Base-by-base conservation (phyloP, 2,329 filamentous ascomycete genomes). In the Paecilomyces niveus region DNA sequence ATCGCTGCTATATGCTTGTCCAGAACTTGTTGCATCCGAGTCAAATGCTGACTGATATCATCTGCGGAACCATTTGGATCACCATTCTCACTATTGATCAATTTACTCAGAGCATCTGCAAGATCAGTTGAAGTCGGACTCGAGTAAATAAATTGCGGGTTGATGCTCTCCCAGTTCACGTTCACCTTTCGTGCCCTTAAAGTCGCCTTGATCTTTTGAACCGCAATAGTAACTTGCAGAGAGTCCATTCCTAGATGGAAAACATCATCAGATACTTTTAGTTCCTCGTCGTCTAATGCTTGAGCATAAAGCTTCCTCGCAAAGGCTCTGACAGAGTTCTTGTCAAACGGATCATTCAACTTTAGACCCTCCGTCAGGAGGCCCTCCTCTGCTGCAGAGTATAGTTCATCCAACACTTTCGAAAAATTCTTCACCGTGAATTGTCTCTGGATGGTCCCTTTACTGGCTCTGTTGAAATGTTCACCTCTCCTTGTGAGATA, bases 191-290 rank as follows among this genome's bases (percentile, higher is more conserved):
- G 52, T 22, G 54, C n/a, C 9, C 58, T 55, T 13, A 62, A 22
- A 15, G 52, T 60, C 26, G 58, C 58, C 26, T 58, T 60, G 52
- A 62, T 45, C 21, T 53, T 53, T 13, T 58, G 58, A 4, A 60
- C 58, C 18, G 45, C 49, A 35, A 60, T 39, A 7, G 32, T 45
- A 21, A 60, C 59, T 32, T 62, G 58, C 3, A 62, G 54, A 11
- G 60, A 62, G 54, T 63, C 62, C 56, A 62, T 57, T 22, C 62
- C 62, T 11, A 58, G 26, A 9, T 58, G 56, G 52, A 62, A 61
- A 3, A 63, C 52, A 24, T 63, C 59, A 11, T 61, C 61, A 11
- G 61, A 49, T 7, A 56, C 57, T 2, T 50, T 33, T 1, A 61
- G 13, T 18, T 22, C 32, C 11, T 45, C 39, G 8, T 45, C 22